A percentile compares a stretch with the other conserved stretches of the same genome.
Evolutionary conservation across 495 filamentous ascomycete genomes (phyloP).

Genomic region (Bathelium albidoporum): DNA sequence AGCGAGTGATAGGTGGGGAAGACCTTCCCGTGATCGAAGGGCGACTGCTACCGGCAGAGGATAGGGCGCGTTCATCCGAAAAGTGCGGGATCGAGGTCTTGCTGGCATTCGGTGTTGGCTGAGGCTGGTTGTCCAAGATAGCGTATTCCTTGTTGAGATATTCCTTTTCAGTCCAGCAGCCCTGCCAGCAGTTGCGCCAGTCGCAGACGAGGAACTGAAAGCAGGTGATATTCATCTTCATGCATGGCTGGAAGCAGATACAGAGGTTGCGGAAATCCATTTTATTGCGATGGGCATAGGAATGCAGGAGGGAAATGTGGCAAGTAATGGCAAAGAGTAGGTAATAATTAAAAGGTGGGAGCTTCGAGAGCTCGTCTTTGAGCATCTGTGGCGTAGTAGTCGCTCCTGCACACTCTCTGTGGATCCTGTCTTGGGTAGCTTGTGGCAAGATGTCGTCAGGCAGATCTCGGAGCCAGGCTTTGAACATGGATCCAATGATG

Average conservation of each 20-base stretch:
- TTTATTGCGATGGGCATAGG: conserved; percentile 79
- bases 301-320: conserved; percentile 77
- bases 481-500: conserved; percentile 84
- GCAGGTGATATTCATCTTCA: conserved; percentile 82
- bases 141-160: conserved; percentile 61
- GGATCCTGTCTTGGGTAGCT: conserved; percentile 60
- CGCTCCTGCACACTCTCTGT: conserved; percentile 60
- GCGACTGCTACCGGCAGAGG: conserved; percentile 19
- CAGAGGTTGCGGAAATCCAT: conserved; percentile 90
- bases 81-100: conserved; percentile 3
- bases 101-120: conserved; percentile 10
- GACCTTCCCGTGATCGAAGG: conserved; percentile 15
- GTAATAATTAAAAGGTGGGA: conserved; percentile 90
- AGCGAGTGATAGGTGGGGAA: neutral
- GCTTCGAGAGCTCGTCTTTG: conserved; percentile 78
- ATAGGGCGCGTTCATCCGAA: conserved; percentile 14
- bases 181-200: conserved; percentile 91
- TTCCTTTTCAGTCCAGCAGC: conserved; percentile 81
- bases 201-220: conserved; percentile 86
- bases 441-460: conserved; percentile 86
- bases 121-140: conserved; percentile 8
- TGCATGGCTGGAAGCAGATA: conserved; percentile 89
- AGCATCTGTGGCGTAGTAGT: conserved; percentile 68
- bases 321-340: conserved; percentile 92
- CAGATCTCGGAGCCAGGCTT: conserved; percentile 87